phyloP scores from a whole-genome alignment of 768 basidiomycete genomes.

The Amylocystis lapponica region DNA sequence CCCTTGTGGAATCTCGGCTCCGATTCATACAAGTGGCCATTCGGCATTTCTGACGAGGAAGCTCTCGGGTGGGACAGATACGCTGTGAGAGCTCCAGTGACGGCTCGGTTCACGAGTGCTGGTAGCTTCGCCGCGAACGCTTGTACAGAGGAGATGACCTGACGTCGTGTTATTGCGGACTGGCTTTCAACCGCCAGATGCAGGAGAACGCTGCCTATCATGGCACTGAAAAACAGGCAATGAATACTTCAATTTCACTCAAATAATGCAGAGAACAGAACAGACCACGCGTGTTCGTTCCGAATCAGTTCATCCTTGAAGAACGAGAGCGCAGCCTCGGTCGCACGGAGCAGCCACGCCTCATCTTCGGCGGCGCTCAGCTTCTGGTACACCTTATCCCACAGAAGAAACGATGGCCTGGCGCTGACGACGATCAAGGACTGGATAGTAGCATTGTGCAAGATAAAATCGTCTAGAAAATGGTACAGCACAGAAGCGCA shows the following conservation, averaged over 20 bases:
- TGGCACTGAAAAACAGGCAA: constrained; percentile 33
- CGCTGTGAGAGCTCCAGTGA: constrained; percentile 53
- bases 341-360: constrained; percentile 68
- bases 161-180: constrained; percentile 47
- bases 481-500: constrained; percentile 6
- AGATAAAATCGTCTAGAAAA: constrained; percentile 40
- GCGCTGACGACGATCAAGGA: constrained; percentile 40
- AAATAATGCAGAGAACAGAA: constrained; percentile 5
- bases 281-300: constrained; percentile 52
- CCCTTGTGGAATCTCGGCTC: constrained; percentile 44
- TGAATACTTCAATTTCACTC: neutral
- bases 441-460: constrained; percentile 42
- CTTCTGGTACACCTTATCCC: constrained; percentile 85
- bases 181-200: constrained; percentile 61
- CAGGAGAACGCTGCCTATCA: constrained; percentile 62
- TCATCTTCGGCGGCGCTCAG: constrained; percentile 56
- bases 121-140: constrained; percentile 36
- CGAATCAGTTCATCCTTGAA: constrained; percentile 47
- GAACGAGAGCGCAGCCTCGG: constrained; percentile 42
- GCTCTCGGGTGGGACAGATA: constrained; percentile 39
- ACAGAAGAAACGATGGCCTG: constrained; percentile 83
- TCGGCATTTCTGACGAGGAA: constrained; percentile 19
- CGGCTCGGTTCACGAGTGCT: constrained; percentile 40
- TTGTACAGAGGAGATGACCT: constrained; percentile 38
- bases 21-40: constrained; percentile 30